phyloP scores from a whole-genome alignment of 2,329 filamentous ascomycete species.

The Trichoderma atroviride region DNA sequence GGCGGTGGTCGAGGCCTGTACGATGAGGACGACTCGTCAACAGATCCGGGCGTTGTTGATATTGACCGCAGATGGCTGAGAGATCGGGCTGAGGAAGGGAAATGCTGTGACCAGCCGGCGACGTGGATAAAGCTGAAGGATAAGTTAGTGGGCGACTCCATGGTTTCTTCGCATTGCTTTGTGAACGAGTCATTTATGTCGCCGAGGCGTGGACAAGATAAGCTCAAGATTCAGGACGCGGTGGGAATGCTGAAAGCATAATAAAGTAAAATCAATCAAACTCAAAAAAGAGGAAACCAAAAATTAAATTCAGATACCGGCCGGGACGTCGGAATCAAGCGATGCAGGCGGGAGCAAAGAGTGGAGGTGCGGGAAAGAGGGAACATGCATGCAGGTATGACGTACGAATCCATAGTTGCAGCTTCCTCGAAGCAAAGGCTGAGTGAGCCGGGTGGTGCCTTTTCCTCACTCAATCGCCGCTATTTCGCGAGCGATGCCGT shows the following conservation, averaged over 20 bases:
- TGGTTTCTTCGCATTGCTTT: not conserved
- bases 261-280: not conserved
- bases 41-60: constrained; percentile 51
- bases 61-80: constrained; percentile 57
- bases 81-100: constrained; percentile 39
- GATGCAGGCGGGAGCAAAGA: constrained; percentile 2
- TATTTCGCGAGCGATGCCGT: constrained; percentile 13
- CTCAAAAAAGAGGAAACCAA: not conserved
- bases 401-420: constrained; percentile 39
- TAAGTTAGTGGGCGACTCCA: constrained; percentile 26
- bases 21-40: constrained; percentile 33
- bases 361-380: constrained; percentile 16
- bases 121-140: constrained; percentile 55
- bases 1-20: constrained; percentile 44
- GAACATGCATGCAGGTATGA: constrained; percentile 28
- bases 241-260: not conserved
- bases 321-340: constrained; percentile 7
- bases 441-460: constrained; percentile 14
- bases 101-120: constrained; percentile 55
- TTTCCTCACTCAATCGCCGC: not conserved
- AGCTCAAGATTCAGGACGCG: not conserved
- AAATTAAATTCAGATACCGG: not conserved
- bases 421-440: constrained; percentile 9
- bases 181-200: not conserved
- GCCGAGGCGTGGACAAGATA: not conserved